phyloP scores from a whole-genome alignment of 106 monocot species.

The Dendrobium huoshanense region DNA sequence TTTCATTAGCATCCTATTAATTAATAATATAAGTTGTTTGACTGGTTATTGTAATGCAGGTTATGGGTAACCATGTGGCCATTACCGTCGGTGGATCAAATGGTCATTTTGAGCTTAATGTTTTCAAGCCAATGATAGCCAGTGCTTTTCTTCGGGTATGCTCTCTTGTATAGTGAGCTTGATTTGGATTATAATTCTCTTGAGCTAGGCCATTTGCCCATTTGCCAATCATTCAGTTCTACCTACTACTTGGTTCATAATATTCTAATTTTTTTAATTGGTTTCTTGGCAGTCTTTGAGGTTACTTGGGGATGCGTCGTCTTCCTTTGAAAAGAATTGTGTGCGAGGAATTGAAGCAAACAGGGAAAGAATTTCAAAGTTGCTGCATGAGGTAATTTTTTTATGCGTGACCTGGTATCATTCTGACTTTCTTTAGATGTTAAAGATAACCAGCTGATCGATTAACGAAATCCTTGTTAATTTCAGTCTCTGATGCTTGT shows the following conservation, averaged over 20 bases:
- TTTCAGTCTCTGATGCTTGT: constrained; percentile 92
- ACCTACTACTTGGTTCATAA: neutral
- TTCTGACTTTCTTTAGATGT: neutral
- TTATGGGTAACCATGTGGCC: constrained; percentile 95
- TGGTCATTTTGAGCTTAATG: constrained; percentile 99
- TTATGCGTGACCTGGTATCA: neutral
- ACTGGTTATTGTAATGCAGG: constrained; percentile 34
- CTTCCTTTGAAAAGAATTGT: constrained; percentile 97
- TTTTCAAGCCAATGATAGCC: constrained; percentile 94
- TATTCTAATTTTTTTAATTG: neutral
- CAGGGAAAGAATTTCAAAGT: constrained; percentile 69
- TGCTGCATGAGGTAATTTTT: constrained; percentile 70
- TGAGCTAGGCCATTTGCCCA: neutral
- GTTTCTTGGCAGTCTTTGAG: constrained; percentile 63
- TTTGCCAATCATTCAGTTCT: neutral
- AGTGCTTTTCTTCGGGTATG: constrained; percentile 74
- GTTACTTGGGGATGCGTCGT: constrained; percentile 83
- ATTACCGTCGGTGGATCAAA: constrained; percentile 91
- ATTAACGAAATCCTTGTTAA: neutral
- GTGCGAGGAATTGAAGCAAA: constrained; percentile 95
- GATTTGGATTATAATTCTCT: neutral
- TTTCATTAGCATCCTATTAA: neutral
- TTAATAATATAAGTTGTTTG: neutral
- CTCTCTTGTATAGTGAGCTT: neutral
- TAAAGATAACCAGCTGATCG: neutral